A percentile compares a stretch with the other conserved stretches of the same genome.
phyloP scores from a whole-genome alignment of 2,329 filamentous ascomycete genomes.

The Epichloe brachyelytri region DNA sequence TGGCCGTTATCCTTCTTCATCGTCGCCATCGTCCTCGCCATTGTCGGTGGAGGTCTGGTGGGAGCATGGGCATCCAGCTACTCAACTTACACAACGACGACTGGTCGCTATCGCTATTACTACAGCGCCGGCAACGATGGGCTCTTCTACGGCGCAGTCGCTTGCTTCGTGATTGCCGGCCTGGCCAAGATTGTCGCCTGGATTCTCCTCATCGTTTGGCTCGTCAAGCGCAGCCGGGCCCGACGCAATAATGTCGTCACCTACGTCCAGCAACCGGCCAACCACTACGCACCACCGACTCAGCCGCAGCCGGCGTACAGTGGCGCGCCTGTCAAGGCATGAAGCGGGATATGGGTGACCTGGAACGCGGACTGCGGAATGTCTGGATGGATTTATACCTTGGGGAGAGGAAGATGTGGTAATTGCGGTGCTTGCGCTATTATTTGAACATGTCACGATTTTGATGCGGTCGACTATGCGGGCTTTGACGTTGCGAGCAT shows the following conservation, averaged over 20 bases:
- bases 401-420: not conserved
- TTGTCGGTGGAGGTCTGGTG: not conserved
- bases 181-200: slow-evolving; percentile 1
- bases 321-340: not conserved
- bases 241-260: not conserved
- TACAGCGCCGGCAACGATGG: not conserved
- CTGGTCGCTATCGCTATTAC: not conserved
- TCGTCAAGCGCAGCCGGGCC: not conserved
- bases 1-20: slow-evolving; percentile 3
- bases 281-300: not conserved
- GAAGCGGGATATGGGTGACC: not conserved
- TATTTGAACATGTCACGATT: not conserved
- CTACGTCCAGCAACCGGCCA: not conserved
- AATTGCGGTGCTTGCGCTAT: not conserved
- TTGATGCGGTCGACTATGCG: not conserved
- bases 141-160: not conserved
- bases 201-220: slow-evolving; percentile 1
- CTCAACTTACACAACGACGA: not conserved
- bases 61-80: slow-evolving; percentile 1
- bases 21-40: not conserved
- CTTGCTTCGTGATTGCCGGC: slow-evolving; percentile 1
- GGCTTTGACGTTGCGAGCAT: too few species aligned
- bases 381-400: not conserved
- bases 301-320: not conserved
- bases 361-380: not conserved